Evolutionary conservation across 805 yeast genomes (phyloP).

Genomic region (Candida adriatica): DNA sequence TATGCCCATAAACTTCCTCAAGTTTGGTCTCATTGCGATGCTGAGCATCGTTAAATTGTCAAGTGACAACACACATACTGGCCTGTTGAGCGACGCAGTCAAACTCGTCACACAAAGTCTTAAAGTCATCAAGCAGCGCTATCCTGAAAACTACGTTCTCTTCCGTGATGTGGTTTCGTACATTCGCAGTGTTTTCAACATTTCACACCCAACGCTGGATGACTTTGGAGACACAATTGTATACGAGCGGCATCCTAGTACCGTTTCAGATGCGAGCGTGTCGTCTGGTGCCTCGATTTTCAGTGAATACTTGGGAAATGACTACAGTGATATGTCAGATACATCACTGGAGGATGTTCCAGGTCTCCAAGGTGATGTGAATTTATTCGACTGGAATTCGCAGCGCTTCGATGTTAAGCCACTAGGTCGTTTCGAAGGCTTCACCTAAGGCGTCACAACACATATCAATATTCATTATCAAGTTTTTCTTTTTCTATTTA

Average conservation of each 20-base stretch:
- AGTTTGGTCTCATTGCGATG: constrained; percentile 18
- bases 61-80: constrained; percentile 4
- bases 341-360: constrained; percentile 14
- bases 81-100: constrained; percentile 12
- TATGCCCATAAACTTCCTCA: constrained; percentile 23
- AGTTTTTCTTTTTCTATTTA: too few species aligned
- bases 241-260: not conserved
- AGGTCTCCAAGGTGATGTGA: constrained; percentile 8
- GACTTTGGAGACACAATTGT: constrained; percentile 3
- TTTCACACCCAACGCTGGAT: constrained; percentile 8
- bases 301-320: too few species aligned
- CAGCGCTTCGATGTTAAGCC: too few species aligned
- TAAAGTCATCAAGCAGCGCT: constrained; percentile 18
- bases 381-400: constrained; percentile 13
- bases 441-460: too few species aligned
- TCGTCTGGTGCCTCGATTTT: not conserved
- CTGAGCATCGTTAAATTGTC: constrained; percentile 13
- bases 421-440: too few species aligned
- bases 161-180: constrained; percentile 14
- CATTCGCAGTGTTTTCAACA: constrained; percentile 5
- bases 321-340: constrained; percentile 4
- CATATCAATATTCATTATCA: too few species aligned
- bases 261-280: not conserved
- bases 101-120: constrained; percentile 11
- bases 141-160: constrained; percentile 22